phyloP scores from a whole-genome alignment of 2,329 filamentous ascomycete species.

The Fusarium newnesense region DNA sequence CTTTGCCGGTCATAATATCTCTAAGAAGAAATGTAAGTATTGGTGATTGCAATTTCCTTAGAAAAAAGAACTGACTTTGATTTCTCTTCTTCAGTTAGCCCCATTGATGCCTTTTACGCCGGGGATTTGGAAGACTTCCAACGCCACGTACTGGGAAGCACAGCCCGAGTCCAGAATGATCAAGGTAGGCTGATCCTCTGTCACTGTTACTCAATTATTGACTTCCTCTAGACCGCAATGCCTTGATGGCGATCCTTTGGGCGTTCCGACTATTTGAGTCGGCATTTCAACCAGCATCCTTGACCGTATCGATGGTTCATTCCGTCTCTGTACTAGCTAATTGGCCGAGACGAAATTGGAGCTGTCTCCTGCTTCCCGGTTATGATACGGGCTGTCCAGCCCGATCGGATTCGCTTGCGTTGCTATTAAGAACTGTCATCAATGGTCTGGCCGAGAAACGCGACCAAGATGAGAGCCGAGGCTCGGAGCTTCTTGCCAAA shows the following conservation, averaged over 20 bases:
- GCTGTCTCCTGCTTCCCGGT: rapidly evolving
- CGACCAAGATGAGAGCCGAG: no score
- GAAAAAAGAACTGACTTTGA: rapidly evolving
- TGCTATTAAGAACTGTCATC: rapidly evolving
- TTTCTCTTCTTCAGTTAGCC: neutral
- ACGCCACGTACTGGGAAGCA: no score
- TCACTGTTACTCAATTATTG: neutral
- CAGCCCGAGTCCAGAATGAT: no score
- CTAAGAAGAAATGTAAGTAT: neutral
- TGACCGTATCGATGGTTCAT: neutral
- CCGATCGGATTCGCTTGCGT: rapidly evolving
- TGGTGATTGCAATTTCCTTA: rapidly evolving
- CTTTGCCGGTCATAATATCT: rapidly evolving
- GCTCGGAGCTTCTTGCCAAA: no score
- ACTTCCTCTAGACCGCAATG: rapidly evolving
- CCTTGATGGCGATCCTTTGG: rapidly evolving
- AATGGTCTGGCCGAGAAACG: no score
- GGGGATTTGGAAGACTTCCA: no score
- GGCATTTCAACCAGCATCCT: rapidly evolving
- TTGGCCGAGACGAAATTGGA: neutral
- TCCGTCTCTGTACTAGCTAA: neutral
- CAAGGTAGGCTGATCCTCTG: neutral
- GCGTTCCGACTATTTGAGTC: neutral
- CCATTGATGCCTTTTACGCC: no score
- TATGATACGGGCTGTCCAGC: neutral